Evolutionary conservation across 2,329 filamentous ascomycete species (phyloP).

Genomic region (Rugonectria rugulosa): DNA sequence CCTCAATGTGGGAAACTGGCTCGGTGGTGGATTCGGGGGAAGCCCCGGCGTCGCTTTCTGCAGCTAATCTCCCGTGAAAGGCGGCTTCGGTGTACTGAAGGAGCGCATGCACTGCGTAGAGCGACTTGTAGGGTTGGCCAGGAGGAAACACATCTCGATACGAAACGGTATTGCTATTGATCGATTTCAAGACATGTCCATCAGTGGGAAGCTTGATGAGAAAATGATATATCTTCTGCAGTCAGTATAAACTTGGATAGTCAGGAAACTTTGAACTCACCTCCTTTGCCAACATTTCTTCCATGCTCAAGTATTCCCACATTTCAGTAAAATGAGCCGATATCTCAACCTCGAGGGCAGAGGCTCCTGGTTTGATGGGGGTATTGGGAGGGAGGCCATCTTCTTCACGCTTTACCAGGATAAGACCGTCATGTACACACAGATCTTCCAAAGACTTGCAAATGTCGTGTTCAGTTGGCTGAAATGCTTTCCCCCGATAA

Average conservation of each 20-base stretch:
- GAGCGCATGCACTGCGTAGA: constrained; percentile 76
- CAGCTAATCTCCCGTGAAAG: constrained; percentile 40
- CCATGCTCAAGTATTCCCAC: constrained; percentile 80
- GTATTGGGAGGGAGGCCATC: constrained; percentile 52
- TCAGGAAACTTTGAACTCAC: constrained; percentile 49
- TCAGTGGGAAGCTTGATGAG: constrained; percentile 75
- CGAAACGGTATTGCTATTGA: constrained; percentile 61
- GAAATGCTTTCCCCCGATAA: constrained; percentile 71
- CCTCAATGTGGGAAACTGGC: constrained; percentile 41
- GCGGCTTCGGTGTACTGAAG: constrained; percentile 63
- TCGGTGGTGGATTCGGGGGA: constrained; percentile 25
- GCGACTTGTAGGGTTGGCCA: constrained; percentile 73
- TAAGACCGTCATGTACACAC: constrained; percentile 68
- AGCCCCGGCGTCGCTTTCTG: constrained; percentile 10
- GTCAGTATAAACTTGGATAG: constrained; percentile 25
- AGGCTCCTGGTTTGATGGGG: constrained; percentile 59
- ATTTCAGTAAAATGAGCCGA: constrained; percentile 83
- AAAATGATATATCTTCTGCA: constrained; percentile 70
- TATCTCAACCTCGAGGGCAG: constrained; percentile 78
- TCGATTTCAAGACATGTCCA: constrained; percentile 64
- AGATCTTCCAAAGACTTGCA: constrained; percentile 72
- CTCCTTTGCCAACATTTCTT: constrained; percentile 73
- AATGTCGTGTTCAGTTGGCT: constrained; percentile 65
- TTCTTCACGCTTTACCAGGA: constrained; percentile 70
- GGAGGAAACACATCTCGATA: constrained; percentile 72